A percentile compares a stretch with the other conserved stretches of the same genome.
Evolutionary conservation across 2,329 filamentous ascomycete genomes (phyloP).

Genomic region (Cordyceps cateniannulata): DNA sequence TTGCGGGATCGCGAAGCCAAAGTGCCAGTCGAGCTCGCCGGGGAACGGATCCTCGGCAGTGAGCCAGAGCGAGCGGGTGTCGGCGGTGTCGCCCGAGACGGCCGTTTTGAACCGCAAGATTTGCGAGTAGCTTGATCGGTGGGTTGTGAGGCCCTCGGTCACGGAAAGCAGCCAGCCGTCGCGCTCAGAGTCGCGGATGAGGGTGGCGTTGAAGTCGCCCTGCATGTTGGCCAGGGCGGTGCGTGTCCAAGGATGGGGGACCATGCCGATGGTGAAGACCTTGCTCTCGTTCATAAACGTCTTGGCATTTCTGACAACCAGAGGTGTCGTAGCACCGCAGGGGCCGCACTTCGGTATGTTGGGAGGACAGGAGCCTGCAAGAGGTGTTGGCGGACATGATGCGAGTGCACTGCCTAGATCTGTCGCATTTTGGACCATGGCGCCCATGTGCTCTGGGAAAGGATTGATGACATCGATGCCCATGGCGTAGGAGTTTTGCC

Average conservation of each 20-base stretch:
- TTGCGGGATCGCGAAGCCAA: conserved; percentile 75
- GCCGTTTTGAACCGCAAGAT: conserved; percentile 74
- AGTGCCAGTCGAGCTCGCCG: conserved; percentile 77
- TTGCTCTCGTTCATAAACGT: conserved; percentile 65
- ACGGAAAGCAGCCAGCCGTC: conserved; percentile 72
- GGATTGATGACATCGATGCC: conserved; percentile 82
- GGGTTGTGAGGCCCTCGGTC: conserved; percentile 60
- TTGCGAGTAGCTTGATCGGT: conserved; percentile 54
- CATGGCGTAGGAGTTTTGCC: conserved; percentile 69
- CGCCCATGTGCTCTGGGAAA: conserved; percentile 65
- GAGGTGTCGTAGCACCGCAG: conserved; percentile 56
- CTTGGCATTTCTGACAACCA: conserved; percentile 60
- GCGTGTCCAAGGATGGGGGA: conserved; percentile 88
- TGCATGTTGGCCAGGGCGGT: conserved; percentile 59
- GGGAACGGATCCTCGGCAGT: conserved; percentile 61
- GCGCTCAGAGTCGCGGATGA: conserved; percentile 62
- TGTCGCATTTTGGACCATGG: conserved; percentile 62
- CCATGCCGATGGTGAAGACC: conserved; percentile 75
- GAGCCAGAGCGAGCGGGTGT: conserved; percentile 69
- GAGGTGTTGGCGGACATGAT: conserved; percentile 65
- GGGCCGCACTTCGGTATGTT: conserved; percentile 68
- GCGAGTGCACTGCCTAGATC: conserved; percentile 70
- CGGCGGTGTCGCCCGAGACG: conserved; percentile 62
- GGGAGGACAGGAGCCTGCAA: conserved; percentile 75
- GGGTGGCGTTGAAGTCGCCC: conserved; percentile 53